Percentiles rank a stretch among this genome's conserved stretches.
Evolutionary conservation across 768 basidiomycete species (phyloP).

Genomic region (Trametes cinnabarina): DNA sequence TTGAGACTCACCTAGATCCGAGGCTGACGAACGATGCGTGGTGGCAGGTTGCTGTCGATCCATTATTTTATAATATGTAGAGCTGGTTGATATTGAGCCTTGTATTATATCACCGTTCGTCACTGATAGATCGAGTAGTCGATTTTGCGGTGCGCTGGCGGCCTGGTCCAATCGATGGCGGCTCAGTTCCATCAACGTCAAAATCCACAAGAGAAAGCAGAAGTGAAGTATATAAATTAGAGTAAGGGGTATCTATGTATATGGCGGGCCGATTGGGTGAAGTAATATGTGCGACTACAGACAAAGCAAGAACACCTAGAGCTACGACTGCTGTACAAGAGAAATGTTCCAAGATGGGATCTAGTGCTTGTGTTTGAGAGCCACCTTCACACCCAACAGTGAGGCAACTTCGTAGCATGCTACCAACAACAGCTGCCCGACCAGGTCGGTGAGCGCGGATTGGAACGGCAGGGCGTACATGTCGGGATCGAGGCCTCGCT

Average conservation of each 20-base stretch:
- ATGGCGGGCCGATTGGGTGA: background rate
- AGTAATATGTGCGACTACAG: background rate
- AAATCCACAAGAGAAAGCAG: too few species aligned
- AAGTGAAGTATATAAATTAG: constrained; percentile 1
- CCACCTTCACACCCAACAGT: constrained; percentile 36
- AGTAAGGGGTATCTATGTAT: background rate
- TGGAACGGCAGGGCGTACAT: constrained; percentile 93
- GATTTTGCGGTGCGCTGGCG: too few species aligned
- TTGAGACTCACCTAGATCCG: too few species aligned
- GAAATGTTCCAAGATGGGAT: too few species aligned
- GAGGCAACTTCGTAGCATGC: constrained; percentile 69
- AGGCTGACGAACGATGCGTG: background rate
- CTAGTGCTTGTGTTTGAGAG: constrained; percentile 15
- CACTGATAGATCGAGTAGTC: too few species aligned
- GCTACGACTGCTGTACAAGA: background rate
- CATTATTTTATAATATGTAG: constrained; percentile 8
- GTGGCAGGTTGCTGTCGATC: background rate
- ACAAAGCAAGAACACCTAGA: too few species aligned
- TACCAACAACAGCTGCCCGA: constrained; percentile 80
- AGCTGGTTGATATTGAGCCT: background rate
- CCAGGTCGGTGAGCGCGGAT: constrained; percentile 82
- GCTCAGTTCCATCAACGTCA: too few species aligned
- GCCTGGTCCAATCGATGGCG: too few species aligned
- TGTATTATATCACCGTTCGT: background rate
- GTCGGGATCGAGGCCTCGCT: constrained; percentile 77